These are phyloP conservation scores for Corymbia citriodora DNA, from an alignment of 441 rosid species.

Conservation along the genomic window DNA sequence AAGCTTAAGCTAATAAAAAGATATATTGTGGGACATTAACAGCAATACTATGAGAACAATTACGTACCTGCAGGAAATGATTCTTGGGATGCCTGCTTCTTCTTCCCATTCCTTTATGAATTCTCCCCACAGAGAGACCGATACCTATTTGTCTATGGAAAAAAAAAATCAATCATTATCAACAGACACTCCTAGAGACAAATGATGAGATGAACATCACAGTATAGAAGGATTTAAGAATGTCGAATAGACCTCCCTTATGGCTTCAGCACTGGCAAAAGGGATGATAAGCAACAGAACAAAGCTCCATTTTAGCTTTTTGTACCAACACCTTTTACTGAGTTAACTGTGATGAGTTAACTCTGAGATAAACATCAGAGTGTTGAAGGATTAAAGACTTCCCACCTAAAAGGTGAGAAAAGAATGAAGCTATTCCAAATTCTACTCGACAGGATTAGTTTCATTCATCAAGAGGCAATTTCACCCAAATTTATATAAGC, in stretches of 20 bases:
- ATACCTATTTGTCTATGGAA: no score
- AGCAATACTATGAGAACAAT: background rate
- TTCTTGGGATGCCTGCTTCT: conserved; percentile 78
- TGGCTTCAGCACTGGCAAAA: background rate
- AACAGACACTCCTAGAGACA: background rate
- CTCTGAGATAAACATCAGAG: background rate
- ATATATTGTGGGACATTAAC: background rate
- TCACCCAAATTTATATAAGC: background rate
- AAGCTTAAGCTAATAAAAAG: background rate
- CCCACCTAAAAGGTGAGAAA: background rate
- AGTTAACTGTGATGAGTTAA: background rate
- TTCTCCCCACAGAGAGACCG: conserved; percentile 26
- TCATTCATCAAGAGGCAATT: background rate
- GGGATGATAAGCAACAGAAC: background rate
- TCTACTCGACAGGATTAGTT: background rate
- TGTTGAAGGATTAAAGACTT: background rate
- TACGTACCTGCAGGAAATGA: conserved; percentile 46
- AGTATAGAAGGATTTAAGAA: background rate
- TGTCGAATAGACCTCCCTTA: background rate
- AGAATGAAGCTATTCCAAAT: background rate
- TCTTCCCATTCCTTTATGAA: conserved; percentile 87
- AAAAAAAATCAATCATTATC: background rate
- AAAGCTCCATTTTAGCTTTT: background rate
- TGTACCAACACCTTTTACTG: background rate
- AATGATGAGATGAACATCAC: background rate